A percentile compares a stretch with the other conserved stretches of the same genome.
Conservation (phyloP, 345 rosid genomes). For the Syzygium aqueum region DNA sequence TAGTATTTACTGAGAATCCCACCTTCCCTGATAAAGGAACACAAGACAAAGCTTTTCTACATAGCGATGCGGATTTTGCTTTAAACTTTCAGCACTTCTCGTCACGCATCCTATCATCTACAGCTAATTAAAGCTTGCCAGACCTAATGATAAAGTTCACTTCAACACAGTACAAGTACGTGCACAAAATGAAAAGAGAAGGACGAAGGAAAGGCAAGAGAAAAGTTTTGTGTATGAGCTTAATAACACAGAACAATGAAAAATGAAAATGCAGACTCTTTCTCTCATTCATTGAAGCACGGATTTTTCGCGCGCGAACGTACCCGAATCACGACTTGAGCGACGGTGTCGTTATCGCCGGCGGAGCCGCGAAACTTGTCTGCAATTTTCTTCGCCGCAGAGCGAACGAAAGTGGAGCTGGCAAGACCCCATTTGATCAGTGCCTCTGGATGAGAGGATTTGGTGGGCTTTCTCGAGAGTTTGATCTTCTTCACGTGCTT, state of each 20-base stretch:
- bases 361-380: not conserved
- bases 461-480: conserved; percentile 29
- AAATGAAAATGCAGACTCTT: not conserved
- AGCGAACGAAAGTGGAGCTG: conserved; percentile 43
- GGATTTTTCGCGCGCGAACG: not conserved
- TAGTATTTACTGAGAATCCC: too few species aligned
- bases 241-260: not conserved
- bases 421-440: conserved; percentile 19
- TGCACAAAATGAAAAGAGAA: not conserved
- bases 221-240: not conserved
- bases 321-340: not conserved
- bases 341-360: not conserved
- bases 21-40: too few species aligned
- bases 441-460: conserved; percentile 10
- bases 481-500: conserved; percentile 79
- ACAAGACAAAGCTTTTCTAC: not conserved
- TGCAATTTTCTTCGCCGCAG: conserved; percentile 20
- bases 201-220: not conserved
- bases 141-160: not conserved
- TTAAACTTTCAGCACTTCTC: not conserved
- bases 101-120: not conserved
- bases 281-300: not conserved
- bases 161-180: not conserved
- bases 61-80: not conserved
- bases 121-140: not conserved